Base-by-base conservation (phyloP, 106 monocot species). In the Platanthera guangdongensis region DNA sequence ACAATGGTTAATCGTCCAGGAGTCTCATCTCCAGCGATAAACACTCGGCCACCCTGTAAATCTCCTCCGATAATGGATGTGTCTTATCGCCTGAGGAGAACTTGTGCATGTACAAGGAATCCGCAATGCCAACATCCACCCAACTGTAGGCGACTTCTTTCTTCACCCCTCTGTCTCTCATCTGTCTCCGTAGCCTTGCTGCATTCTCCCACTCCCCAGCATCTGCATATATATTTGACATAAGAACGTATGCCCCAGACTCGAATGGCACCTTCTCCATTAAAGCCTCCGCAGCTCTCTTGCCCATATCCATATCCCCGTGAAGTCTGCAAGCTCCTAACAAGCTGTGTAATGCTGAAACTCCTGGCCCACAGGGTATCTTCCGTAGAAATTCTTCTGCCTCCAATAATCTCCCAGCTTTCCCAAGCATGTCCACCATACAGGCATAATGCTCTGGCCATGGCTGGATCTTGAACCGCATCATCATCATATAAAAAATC, bases 101-200 rank as follows among this genome's bases (percentile, higher is more conserved):
- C 62, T 87, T 84, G 63, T 92, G 82, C 91, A 89, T 80, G 22
- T 81, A 79, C n/a, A 86, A 49, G n/a, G 81, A 80, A 73, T 76
- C 74, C 49, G 8, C 80, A 13, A 72, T 68, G 32, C 86, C 87
- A 1, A 51, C 76, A 75, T 94, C 97, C n/a, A 94, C 94, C 97
- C 97, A 97, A 81, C 97, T 97, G 50, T 89, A 97, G 2, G 89
- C 94, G 8, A 92, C 81, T 46, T 94, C 97, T 76, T 97, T 92
- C 80, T 79, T 94, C 72, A 97, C 89, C 47, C 89, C 91, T 28
- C 77, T 86, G 2, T 82, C 84, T 68, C 88, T 88, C 97, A 97
- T 97, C 69, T 79, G 65, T 78, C 75, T 91, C 80, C 94, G 73
- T 9, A 92, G 73, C 77, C 75, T 86, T 5, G 97, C 94, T 51